phyloP scores from a whole-genome alignment of 768 basidiomycete genomes.

The Suillus paluster region DNA sequence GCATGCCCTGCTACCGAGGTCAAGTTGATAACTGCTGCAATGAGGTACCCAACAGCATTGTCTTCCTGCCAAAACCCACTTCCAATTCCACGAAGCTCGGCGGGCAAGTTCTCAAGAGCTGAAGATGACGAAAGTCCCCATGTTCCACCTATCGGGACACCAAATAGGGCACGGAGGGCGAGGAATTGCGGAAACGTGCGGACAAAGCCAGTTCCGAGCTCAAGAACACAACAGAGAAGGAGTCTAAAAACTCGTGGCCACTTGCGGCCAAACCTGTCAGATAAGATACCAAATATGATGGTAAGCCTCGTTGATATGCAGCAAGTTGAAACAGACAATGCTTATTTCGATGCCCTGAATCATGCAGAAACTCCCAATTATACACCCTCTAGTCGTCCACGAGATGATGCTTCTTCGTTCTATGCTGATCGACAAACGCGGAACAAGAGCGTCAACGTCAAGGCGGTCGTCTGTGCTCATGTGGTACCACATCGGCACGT shows the following conservation, averaged over 20 bases:
- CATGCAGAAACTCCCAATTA: constrained; percentile 39
- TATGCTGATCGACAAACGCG: constrained; percentile 53
- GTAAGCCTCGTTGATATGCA: not conserved
- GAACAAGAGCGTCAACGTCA: constrained; percentile 92
- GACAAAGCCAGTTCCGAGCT: constrained; percentile 83
- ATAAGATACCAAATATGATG: constrained; percentile 80
- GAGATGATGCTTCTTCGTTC: constrained; percentile 77
- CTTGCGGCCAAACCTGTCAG: constrained; percentile 90
- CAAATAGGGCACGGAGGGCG: constrained; percentile 81
- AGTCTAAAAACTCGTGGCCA: constrained; percentile 89
- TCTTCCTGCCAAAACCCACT: constrained; percentile 89
- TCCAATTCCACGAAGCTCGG: constrained; percentile 82
- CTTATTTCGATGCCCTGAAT: constrained; percentile 63
- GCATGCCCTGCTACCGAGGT: constrained; percentile 47
- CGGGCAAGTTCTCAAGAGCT: constrained; percentile 87
- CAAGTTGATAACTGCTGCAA: constrained; percentile 85
- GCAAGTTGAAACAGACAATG: constrained; percentile 5
- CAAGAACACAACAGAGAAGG: constrained; percentile 67
- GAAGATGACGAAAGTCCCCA: constrained; percentile 87
- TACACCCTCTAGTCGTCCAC: constrained; percentile 40
- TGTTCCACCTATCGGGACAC: constrained; percentile 87
- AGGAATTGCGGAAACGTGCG: constrained; percentile 80
- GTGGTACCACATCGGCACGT: not conserved
- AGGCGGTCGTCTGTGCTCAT: constrained; percentile 63
- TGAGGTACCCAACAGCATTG: constrained; percentile 84